Evolutionary conservation across 345 rosid genomes (phyloP).

Genomic region (Lagerstroemia speciosa): DNA sequence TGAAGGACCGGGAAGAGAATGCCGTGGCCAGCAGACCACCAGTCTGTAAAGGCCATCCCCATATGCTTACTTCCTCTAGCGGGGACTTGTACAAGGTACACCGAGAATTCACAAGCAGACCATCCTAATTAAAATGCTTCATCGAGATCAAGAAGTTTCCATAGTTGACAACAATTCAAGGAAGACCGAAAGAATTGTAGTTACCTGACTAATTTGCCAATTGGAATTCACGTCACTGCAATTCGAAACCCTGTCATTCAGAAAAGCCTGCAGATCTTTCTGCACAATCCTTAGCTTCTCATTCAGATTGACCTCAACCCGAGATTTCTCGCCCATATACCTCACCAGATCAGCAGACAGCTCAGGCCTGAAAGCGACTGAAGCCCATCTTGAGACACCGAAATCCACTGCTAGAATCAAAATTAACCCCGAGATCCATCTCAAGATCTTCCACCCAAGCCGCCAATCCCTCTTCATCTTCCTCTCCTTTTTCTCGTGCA

Average conservation of each 20-base stretch:
- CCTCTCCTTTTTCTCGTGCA: conserved; percentile 16
- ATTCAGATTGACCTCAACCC: conserved; percentile 22
- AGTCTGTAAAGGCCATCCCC: conserved; percentile 98
- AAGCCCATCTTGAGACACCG: conserved; percentile 33
- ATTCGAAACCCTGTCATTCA: conserved; percentile 29
- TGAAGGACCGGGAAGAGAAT: conserved; percentile 43
- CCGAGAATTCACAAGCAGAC: conserved; percentile 42
- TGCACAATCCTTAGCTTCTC: conserved; percentile 41
- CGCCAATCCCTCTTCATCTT: conserved; percentile 17
- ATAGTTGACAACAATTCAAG: background rate
- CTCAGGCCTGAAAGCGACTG: conserved; percentile 29
- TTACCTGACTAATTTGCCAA: conserved; percentile 70
- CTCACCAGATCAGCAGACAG: conserved; percentile 41
- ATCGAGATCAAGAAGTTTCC: background rate
- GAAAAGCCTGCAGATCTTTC: conserved; percentile 33
- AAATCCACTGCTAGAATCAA: conserved; percentile 31
- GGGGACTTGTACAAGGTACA: conserved; percentile 62
- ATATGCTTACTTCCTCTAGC: conserved; percentile 70
- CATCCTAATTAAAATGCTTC: conserved; percentile 31
- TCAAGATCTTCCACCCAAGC: conserved; percentile 10
- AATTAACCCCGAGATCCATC: conserved; percentile 26
- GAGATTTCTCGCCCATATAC: conserved; percentile 39
- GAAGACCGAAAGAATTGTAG: background rate
- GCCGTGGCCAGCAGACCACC: conserved; percentile 58
- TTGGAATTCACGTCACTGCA: conserved; percentile 40